A percentile compares a stretch with the other conserved stretches of the same genome.
These are phyloP conservation scores for Hypericum perforatum DNA, from an alignment of 345 rosid genomes.

Conservation along the genomic window DNA sequence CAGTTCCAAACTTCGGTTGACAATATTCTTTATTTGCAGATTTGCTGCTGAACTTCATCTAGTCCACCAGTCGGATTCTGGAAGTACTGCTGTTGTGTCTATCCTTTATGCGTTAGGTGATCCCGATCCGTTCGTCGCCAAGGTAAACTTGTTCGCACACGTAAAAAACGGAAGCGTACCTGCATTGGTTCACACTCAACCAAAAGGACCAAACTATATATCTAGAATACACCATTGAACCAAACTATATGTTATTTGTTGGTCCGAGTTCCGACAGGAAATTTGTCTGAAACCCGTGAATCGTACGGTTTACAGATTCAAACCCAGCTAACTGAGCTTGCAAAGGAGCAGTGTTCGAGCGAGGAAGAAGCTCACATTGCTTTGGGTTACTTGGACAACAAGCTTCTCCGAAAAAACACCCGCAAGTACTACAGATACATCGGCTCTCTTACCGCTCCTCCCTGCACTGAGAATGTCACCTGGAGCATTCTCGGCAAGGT, in stretches of 20 bases:
- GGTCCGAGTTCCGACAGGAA: too few species aligned
- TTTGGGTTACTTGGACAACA: constrained; percentile 48
- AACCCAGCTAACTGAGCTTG: constrained; percentile 24
- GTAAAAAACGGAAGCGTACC: too few species aligned
- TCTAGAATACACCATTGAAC: too few species aligned
- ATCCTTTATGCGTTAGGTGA: constrained; percentile 56
- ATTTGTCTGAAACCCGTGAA: not conserved
- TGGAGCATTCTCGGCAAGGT: constrained; percentile 73
- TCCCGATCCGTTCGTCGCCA: constrained; percentile 51
- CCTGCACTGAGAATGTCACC: constrained; percentile 61
- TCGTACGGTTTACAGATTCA: constrained; percentile 28
- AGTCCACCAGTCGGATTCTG: constrained; percentile 62
- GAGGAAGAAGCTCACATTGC: constrained; percentile 14
- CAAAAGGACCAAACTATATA: too few species aligned
- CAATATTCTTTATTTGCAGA: constrained; percentile 15
- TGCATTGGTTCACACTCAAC: too few species aligned
- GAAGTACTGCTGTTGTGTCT: constrained; percentile 55
- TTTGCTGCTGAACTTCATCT: constrained; percentile 57
- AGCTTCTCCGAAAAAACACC: constrained; percentile 36
- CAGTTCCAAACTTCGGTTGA: not conserved
- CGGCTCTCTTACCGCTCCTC: constrained; percentile 87
- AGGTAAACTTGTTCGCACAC: constrained; percentile 24
- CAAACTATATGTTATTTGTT: too few species aligned
- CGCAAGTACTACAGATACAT: constrained; percentile 62
- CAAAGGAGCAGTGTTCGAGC: constrained; percentile 21